A percentile compares a stretch with the other conserved stretches of the same genome.
Evolutionary conservation across 805 yeast species (phyloP).

Genomic region (Yamadazyma tumulicola): DNA sequence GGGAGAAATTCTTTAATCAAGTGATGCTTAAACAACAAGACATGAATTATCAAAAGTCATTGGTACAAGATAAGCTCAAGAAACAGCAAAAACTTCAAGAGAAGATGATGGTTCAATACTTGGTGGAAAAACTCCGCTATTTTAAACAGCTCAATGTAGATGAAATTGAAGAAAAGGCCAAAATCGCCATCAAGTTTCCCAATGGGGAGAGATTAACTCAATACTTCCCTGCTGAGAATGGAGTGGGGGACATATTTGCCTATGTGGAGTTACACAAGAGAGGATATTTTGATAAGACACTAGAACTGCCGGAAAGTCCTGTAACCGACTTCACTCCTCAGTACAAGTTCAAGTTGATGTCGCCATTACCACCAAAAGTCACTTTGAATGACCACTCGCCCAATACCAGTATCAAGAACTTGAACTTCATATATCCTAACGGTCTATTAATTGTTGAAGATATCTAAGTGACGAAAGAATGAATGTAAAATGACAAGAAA

Average conservation of each 20-base stretch:
- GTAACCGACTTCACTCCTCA: slow-evolving; percentile 17
- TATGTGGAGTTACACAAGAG: slow-evolving; percentile 34
- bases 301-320: slow-evolving; percentile 21
- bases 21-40: slow-evolving; percentile 70
- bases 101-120: slow-evolving; percentile 35
- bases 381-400: slow-evolving; percentile 22
- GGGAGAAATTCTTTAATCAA: slow-evolving; percentile 55
- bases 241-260: slow-evolving; percentile 29
- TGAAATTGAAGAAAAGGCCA: slow-evolving; percentile 34
- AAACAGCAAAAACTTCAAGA: slow-evolving; percentile 25
- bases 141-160: slow-evolving; percentile 18
- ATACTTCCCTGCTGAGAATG: slow-evolving; percentile 26
- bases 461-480: background rate
- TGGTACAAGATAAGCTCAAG: slow-evolving; percentile 62
- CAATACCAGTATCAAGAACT: slow-evolving; percentile 52
- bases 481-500: no score
- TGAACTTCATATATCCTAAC: slow-evolving; percentile 48
- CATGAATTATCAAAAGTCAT: slow-evolving; percentile 66
- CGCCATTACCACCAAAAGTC: slow-evolving; percentile 38
- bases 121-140: slow-evolving; percentile 24
- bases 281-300: slow-evolving; percentile 35
- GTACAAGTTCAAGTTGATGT: slow-evolving; percentile 29
- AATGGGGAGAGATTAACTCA: slow-evolving; percentile 54
- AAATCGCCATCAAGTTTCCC: slow-evolving; percentile 66
- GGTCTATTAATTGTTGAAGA: slow-evolving; percentile 61